Base-by-base conservation (phyloP, 1,284 basidiomycete genomes). In the Dichomitus squalens region DNA sequence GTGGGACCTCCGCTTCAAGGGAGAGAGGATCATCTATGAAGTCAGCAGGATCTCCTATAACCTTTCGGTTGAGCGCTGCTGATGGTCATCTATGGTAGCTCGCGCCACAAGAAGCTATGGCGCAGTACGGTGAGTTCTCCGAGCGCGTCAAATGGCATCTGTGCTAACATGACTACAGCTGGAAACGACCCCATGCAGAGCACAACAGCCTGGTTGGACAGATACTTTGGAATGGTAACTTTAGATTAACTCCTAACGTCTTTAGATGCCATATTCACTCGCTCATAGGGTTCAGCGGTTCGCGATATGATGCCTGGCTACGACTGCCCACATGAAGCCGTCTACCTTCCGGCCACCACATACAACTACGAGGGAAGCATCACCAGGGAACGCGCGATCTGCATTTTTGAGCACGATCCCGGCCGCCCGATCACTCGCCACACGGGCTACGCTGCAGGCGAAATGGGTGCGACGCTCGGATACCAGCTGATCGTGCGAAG, bases 181-280 rank as follows among this genome's bases (percentile, higher is more conserved):
- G 87, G 87, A 0, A 81, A 80, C 58, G 86, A 90, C 65, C 87
- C 87, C 6, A 76, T 83, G 64, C 86, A 88, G 70, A 72, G 79
- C 0, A 78, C 80, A 1, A 85, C 86, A 2, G 84, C 84, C 3
- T 90, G 83, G 79, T 78, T 87, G 8, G 87, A 88, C 63, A 74
- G 85, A 6, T 81, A 79, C 65, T 88, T 87, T 60, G 87, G 87
- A 33, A 86, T 88, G 83, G 71, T 70, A 47, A 27, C 65, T 52
- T 20, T 18, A n/a, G n/a, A n/a, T 7, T 38, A 18, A 3, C 34
- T 38, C 4, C 18, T 20, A n/a, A 16, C 44, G n/a, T n/a, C 11
- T n/a, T 7, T 16, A 7, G 21, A 11, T 16, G 3, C 9, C 16
- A 31, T 16, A 23, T 29, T 46, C 23, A 16, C 25, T 4, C 12